Base-by-base conservation (phyloP, 169 alveolate species). In the Cryptosporidium muris region DNA sequence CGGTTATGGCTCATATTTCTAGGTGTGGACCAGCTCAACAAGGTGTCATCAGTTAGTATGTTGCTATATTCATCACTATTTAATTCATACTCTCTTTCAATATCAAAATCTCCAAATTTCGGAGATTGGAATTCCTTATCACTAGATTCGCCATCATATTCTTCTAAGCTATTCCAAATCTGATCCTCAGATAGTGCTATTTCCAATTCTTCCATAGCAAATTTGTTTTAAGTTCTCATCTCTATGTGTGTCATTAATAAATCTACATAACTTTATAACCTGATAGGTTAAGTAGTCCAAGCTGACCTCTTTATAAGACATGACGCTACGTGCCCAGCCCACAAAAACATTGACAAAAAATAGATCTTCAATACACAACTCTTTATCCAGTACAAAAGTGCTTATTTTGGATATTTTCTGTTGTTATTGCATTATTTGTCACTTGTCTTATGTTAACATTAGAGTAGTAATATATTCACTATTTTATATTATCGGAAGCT, bases 251-350 rank as follows among this genome's bases (percentile, higher is more conserved):
- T 62, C 6, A 8, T 14, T 34, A 25, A 2, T 37, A 4, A 12
- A 9, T 62, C 7, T n/a, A 62, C 43, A 6, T 14, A 62, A 4
- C 14, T 1, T 40, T 62, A 62, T 25, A 25, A 25, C 25, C 25
- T 25, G n/a, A 6, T 37, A 8, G 12, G 38, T 62, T 40, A 65
- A 12, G 11, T 47, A 74, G 85, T 74, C 85, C 74, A 11, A 16
- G 45, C 60, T 74, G 85, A 74, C 85, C 85, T 74, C 85, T 74
- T 74, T 56, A 37, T 48, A 25, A 74, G 85, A 74, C 85, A 62
- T 48, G 85, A 74, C 74, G 60, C 48, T n/a, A 9, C 25, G 37
- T 45, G 8, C 11, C 34, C 7, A 60, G 5, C 60, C 74, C 54
- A 58, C 85, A 58, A 74, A 58, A 66, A 74, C 54, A 42, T 48